phyloP scores from a whole-genome alignment of 2,329 filamentous ascomycete species.

The Teratosphaeria viscida region DNA sequence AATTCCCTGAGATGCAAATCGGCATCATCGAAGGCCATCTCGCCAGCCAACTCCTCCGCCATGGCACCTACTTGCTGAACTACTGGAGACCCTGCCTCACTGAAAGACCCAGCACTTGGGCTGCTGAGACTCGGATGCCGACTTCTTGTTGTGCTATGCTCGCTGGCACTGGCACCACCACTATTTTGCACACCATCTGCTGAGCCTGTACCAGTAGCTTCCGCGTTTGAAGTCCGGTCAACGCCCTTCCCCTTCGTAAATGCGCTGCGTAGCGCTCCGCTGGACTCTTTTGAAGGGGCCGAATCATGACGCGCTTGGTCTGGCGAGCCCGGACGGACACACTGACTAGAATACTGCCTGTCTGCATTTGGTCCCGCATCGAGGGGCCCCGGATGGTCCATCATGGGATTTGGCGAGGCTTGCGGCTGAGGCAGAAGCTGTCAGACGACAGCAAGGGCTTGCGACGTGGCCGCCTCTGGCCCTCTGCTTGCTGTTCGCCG shows the following conservation, averaged over 20 bases:
- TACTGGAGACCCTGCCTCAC: conserved; percentile 13
- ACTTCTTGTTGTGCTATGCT: conserved; percentile 1
- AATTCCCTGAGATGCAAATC: conserved; percentile 11
- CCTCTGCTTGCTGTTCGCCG: not conserved
- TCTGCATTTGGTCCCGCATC: conserved; percentile 18
- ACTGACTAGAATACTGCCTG: conserved; percentile 15
- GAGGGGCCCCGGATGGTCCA: conserved; percentile 21
- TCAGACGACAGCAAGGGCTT: not conserved
- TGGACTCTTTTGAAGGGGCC: not conserved
- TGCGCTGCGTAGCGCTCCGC: not conserved
- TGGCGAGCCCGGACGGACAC: conserved; percentile 8
- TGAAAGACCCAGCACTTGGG: conserved; percentile 4
- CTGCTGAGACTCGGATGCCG: conserved; percentile 6
- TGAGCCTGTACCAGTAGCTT: not conserved
- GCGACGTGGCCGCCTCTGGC: not conserved
- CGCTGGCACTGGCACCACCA: not conserved
- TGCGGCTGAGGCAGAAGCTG: not conserved
- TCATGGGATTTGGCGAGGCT: conserved; percentile 2
- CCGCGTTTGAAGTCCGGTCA: conserved; percentile 3
- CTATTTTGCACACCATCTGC: not conserved
- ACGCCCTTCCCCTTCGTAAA: not conserved
- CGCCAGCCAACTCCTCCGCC: conserved; percentile 15
- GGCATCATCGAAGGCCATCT: conserved; percentile 12
- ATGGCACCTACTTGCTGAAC: conserved; percentile 20
- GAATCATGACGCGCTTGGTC: conserved; percentile 4